Evolutionary conservation across 176 grass and related monocot species (phyloP), one percentile per base, ranked within the genome.

Genomic region (Poa pratensis): DNA sequence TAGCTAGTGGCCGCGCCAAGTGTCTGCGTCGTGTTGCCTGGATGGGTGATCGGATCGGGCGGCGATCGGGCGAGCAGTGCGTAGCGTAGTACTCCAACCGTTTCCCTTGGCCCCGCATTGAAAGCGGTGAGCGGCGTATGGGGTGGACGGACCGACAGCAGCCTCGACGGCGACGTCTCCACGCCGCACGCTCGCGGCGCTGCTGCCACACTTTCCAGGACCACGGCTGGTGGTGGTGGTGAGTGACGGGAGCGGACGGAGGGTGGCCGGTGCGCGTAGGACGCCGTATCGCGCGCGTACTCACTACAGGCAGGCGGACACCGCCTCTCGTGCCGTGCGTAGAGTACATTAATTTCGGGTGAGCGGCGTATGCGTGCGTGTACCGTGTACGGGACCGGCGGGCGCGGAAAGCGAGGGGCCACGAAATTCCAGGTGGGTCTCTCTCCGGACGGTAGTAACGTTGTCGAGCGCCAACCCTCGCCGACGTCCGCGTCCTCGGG

Each of bases 81-180:
- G n/a, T n/a, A n/a, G n/a, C n/a, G n/a, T n/a, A n/a, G n/a, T n/a
- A n/a, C n/a, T n/a, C n/a, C n/a, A 71, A 82, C 83, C 83, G 83
- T 35, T 48, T 48, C 13, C 23, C 32, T 32, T 34, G 52, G 14
- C 27, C n/a, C 16, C 20, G 83, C 79, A 79, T 67, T 83, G 66
- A 90, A 86, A 78, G 73, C 74, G 73, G 73, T 24, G 42, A 45
- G 42, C 42, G 62, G 62, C 61, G 61, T 30, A 63, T 19, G 73
- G 35, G 65, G 52, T 37, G 42, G 42, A 9, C 8, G 42, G 80
- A 90, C 75, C 84, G 84, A 87, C 88, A 79, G 66, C 30, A 43
- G 42, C 42, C 76, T 7, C 77, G 52, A 12, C 78, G 55, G 8
- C 3, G 57, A 24, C 57, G 61, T 1, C 39, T 50, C 35, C 83